Percentiles rank a stretch among this genome's conserved stretches.
These are phyloP conservation scores for Salix viminalis DNA, from an alignment of 345 rosid species.

Conservation along the genomic window DNA sequence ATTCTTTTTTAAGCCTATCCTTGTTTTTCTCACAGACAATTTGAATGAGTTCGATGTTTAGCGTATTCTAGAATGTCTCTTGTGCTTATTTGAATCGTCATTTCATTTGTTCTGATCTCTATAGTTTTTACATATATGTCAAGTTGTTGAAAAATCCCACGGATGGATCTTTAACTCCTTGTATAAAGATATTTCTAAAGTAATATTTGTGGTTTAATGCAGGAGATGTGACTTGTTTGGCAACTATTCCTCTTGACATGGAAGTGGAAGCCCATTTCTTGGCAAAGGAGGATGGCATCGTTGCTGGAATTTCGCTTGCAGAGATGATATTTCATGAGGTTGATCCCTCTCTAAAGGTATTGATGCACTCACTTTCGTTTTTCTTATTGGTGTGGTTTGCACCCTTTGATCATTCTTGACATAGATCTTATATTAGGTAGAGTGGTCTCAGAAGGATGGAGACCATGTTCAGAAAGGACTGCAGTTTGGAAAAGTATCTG, in stretches of 20 bases:
- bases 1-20: neutral
- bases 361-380: neutral
- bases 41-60: neutral
- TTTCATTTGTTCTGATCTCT: neutral
- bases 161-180: neutral
- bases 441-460: conserved; percentile 82
- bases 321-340: conserved; percentile 82
- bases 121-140: neutral
- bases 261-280: conserved; percentile 91
- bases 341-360: conserved; percentile 81
- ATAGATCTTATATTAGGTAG: conserved; percentile 46
- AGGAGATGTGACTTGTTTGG: conserved; percentile 96
- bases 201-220: conserved; percentile 21
- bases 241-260: conserved; percentile 75
- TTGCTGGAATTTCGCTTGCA: conserved; percentile 79
- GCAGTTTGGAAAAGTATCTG: conserved; percentile 84
- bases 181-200: neutral
- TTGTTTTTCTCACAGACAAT: neutral
- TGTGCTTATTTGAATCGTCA: neutral
- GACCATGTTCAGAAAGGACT: conserved; percentile 75
- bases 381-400: conserved; percentile 11
- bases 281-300: conserved; percentile 85
- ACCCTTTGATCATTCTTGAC: conserved; percentile 14
- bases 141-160: neutral
- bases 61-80: neutral